A percentile compares a stretch with the other conserved stretches of the same genome.
Conservation (phyloP, 1,284 basidiomycete species). For the Marasmius sp. region DNA sequence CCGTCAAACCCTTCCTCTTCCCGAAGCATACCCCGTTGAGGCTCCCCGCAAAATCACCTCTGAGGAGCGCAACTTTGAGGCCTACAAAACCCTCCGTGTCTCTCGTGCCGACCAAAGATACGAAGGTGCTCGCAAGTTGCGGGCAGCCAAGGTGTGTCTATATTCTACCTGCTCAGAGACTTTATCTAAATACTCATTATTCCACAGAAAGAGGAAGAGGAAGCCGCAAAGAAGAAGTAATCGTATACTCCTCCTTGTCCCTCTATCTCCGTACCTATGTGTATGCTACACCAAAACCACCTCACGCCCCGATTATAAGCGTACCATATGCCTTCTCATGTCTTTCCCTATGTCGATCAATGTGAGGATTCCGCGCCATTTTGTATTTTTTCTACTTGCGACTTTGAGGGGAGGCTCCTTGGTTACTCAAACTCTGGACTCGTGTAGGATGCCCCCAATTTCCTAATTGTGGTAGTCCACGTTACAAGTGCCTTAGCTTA, state of each 20-base stretch:
- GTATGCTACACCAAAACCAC: constrained; percentile 28
- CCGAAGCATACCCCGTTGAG: constrained; percentile 71
- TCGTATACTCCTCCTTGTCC: constrained; percentile 30
- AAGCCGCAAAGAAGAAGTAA: constrained; percentile 92
- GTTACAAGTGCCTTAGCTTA: too few species aligned
- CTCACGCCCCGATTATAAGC: constrained; percentile 16
- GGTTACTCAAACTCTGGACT: not conserved
- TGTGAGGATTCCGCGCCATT: constrained; percentile 2
- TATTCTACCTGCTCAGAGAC: not conserved
- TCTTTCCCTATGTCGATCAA: constrained; percentile 13
- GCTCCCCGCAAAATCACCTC: constrained; percentile 91
- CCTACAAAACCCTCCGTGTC: constrained; percentile 87
- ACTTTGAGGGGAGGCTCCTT: too few species aligned
- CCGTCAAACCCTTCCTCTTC: constrained; percentile 71
- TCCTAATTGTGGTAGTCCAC: too few species aligned
- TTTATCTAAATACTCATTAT: constrained; percentile 5
- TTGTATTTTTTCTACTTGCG: not conserved
- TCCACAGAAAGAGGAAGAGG: constrained; percentile 85
- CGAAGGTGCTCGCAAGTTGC: constrained; percentile 85
- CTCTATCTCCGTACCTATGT: constrained; percentile 30
- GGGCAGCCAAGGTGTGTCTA: constrained; percentile 71
- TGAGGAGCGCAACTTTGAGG: constrained; percentile 89
- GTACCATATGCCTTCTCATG: constrained; percentile 26
- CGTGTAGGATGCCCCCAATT: too few species aligned
- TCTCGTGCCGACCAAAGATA: constrained; percentile 84